Base-by-base conservation (phyloP, 2,329 filamentous ascomycete genomes). In the Colletotrichum graminicola region DNA sequence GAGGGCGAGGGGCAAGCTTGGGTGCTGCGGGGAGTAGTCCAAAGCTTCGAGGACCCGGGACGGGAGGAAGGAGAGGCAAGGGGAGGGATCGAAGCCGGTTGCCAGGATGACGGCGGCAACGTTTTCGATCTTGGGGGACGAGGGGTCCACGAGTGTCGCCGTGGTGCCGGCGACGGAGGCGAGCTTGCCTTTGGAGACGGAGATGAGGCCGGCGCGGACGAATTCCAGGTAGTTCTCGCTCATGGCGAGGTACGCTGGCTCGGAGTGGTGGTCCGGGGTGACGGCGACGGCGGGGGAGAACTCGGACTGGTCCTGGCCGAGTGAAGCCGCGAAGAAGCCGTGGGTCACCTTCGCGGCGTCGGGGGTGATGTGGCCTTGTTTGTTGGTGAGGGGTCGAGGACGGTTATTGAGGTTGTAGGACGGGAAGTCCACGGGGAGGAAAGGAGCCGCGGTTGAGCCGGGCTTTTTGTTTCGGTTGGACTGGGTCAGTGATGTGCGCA, bases 201-300 rank as follows among this genome's bases (percentile, higher is more conserved):
- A 79, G 59, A 93, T 90, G 14, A 86, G 79, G 0, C 90, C 89
- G 0, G 88, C 89, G 41, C 93, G 88, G 18, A 94, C 92, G 76
- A 94, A 94, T 63, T 94, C 91, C 36, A 87, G 80, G 76, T 97
- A 96, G 71, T 87, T 87, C 74, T 94, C 91, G 62, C 91, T 92
- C 65, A 94, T 88, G 11, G 90, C 90, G 7, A 94, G 82, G 77
- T 90, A 93, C 0, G 90, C 87, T 0, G 90, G 90, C n/a, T 86
- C 80, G 2, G 83, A 78, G 4, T 82, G 80, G 26, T 86, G 79
- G 0, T 80, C 75, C 6, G 78, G 79, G 1, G 79, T 77, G 7
- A 88, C 79, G 32, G 71, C 66, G n/a, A 76, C 67, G 47, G 73
- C 56, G 26, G 76, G 79, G 7, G 82, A 88, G 77, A 88, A 86